Base-by-base conservation (phyloP, 768 basidiomycete species). In the Floccularia luteovirens region DNA sequence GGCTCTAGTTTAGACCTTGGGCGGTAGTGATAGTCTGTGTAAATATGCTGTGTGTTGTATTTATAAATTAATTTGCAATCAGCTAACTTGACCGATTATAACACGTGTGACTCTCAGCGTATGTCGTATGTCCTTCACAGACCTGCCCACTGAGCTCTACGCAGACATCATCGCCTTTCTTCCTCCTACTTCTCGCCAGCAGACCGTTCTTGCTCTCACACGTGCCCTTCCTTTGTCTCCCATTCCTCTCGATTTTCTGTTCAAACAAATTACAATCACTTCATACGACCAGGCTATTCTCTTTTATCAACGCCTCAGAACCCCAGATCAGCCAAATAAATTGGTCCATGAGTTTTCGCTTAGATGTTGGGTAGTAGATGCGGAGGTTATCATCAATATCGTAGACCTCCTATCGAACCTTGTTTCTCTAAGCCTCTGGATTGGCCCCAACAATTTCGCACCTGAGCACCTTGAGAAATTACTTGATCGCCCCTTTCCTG, bases 391-490 rank as follows among this genome's bases (percentile, higher is more conserved):
- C 30, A 69, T 82, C 50, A 86, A 85, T 52, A 51, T 89, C n/a
- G 47, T 91, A 14, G 55, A 61, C 16, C 59, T 81, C 24, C 61
- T 92, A 6, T 67, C 77, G 1, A 58, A 62, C 14, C 47, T 87
- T 14, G 54, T 57, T 19, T 59, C 61, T 5, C 53, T 94, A 45
- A 61, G 56, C 19, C 56, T 96, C 36, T 78, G 77, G 56, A 67
- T 93, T 45, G 92, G 91, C 0, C 79, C 88, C 0, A 69, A 58
- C 28, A 78, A 79, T 45, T 90, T 90, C 55, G 56, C 78, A 0
- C 90, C 90, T 2, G 89, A 92, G 47, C 85, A 90, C 57, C 56
- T 92, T 37, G 79, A 82, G 45, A 80, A 82, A 37, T 66, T 91
- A 35, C 59, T 71, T 34, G 54, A 65, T 41, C 58, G 63, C 21